Percentiles rank a stretch among this genome's conserved stretches.
Evolutionary conservation across 2,329 filamentous ascomycete genomes (phyloP).

Genomic region (Knoxdaviesia proteae): DNA sequence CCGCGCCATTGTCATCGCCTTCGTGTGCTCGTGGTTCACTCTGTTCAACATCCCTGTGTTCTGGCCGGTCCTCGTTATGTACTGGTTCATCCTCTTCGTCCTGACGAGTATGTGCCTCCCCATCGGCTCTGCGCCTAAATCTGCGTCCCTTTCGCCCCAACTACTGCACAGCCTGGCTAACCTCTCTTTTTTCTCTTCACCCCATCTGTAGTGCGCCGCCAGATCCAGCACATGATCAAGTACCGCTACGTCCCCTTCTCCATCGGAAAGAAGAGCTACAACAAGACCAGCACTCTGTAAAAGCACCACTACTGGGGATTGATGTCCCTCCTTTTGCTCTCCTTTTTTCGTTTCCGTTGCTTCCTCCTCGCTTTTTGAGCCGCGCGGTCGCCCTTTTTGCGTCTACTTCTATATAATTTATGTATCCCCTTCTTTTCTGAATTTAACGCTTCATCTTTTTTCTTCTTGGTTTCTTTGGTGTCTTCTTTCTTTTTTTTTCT

Average conservation of each 20-base stretch:
- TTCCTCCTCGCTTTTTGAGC: too few relatives aligned
- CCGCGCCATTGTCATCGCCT: slow-evolving; percentile 62
- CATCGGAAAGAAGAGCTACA: slow-evolving; percentile 71
- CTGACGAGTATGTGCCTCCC: slow-evolving; percentile 60
- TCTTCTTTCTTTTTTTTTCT: too few relatives aligned
- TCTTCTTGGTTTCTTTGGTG: too few relatives aligned
- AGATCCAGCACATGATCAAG: slow-evolving; percentile 99
- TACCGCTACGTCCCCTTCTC: slow-evolving; percentile 95
- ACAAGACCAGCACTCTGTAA: slow-evolving; percentile 29
- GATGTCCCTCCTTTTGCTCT: too few relatives aligned
- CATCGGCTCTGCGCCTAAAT: background rate
- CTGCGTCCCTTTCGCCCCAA: background rate
- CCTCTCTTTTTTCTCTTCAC: background rate
- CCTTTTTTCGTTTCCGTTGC: too few relatives aligned
- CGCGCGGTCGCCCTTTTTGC: too few relatives aligned
- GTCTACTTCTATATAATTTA: too few relatives aligned
- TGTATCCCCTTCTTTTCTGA: too few relatives aligned
- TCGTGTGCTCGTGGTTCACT: slow-evolving; percentile 78
- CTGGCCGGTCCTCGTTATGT: slow-evolving; percentile 95
- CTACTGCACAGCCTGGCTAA: slow-evolving; percentile 2
- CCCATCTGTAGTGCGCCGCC: slow-evolving; percentile 61
- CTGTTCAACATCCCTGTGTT: slow-evolving; percentile 96
- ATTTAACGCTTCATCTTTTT: too few relatives aligned
- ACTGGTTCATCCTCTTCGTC: slow-evolving; percentile 93
- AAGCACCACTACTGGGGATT: too few relatives aligned